These are phyloP conservation scores for Hydnomerulius pinastri DNA, from an alignment of 768 basidiomycete genomes.

Conservation along the genomic window DNA sequence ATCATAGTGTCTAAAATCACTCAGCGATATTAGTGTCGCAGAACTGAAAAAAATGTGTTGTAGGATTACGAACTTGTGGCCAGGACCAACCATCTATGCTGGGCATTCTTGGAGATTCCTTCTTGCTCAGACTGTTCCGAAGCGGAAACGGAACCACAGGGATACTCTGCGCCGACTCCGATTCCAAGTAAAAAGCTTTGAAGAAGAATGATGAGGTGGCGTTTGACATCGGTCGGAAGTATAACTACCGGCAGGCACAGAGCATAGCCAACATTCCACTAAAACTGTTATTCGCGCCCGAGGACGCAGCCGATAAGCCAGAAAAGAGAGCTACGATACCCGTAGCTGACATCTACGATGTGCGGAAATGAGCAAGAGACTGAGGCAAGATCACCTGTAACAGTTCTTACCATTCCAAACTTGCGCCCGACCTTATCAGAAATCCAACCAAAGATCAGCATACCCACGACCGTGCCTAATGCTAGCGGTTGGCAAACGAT, in stretches of 20 bases:
- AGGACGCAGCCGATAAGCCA: constrained; percentile 76
- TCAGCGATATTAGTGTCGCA: constrained; percentile 8
- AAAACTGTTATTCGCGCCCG: constrained; percentile 74
- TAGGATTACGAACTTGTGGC: constrained; percentile 70
- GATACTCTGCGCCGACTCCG: constrained; percentile 88
- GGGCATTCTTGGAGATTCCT: constrained; percentile 74
- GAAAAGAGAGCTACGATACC: constrained; percentile 86
- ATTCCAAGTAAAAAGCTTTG: constrained; percentile 84
- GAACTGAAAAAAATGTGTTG: no score
- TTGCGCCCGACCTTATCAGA: constrained; percentile 88
- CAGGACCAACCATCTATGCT: constrained; percentile 84
- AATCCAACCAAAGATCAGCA: constrained; percentile 79
- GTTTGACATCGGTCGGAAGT: neutral
- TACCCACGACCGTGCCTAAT: constrained; percentile 82
- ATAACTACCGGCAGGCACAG: constrained; percentile 66
- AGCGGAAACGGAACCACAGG: constrained; percentile 86
- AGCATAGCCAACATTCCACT: constrained; percentile 77
- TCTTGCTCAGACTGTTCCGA: constrained; percentile 89
- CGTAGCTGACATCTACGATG: constrained; percentile 71
- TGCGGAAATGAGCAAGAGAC: constrained; percentile 14
- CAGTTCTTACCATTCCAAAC: constrained; percentile 73
- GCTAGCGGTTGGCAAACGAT: constrained; percentile 71
- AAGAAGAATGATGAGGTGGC: neutral
- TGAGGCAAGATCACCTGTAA: neutral
- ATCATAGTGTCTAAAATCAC: constrained; percentile 71